phyloP scores from a whole-genome alignment of 1,284 basidiomycete species.

The Marasmius tenuissimus region DNA sequence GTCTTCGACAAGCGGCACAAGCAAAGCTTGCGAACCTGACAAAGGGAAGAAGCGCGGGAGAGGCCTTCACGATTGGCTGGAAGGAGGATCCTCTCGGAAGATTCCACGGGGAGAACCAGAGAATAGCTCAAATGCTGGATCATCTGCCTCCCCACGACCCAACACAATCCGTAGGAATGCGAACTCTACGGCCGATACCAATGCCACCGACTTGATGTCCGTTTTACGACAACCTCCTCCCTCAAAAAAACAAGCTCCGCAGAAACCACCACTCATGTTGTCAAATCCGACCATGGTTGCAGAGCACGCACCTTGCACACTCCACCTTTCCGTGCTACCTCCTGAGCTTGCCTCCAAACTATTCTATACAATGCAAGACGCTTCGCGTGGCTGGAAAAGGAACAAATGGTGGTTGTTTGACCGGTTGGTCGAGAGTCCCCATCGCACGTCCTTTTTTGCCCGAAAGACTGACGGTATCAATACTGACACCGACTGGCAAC shows the following conservation, averaged over 20 bases:
- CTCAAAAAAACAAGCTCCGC: constrained; percentile 35
- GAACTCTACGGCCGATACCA: constrained; percentile 5
- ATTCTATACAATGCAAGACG: constrained; percentile 67
- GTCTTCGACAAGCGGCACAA: constrained; percentile 9
- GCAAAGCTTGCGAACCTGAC: constrained; percentile 38
- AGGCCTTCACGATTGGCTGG: constrained; percentile 8
- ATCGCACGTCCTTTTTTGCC: constrained; percentile 79
- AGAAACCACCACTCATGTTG: constrained; percentile 56
- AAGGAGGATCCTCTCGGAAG: background rate
- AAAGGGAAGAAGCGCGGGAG: constrained; percentile 21
- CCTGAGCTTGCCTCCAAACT: constrained; percentile 69
- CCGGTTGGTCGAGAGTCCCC: constrained; percentile 78
- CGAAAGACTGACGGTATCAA: constrained; percentile 44
- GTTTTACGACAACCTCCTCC: constrained; percentile 54
- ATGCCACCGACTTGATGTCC: constrained; percentile 50
- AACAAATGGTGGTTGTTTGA: constrained; percentile 88
- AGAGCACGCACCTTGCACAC: constrained; percentile 74
- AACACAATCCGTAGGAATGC: background rate
- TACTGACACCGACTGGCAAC: constrained; percentile 51
- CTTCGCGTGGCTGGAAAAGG: constrained; percentile 64
- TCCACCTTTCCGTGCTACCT: constrained; percentile 68
- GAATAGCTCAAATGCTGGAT: background rate
- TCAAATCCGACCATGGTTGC: constrained; percentile 60
- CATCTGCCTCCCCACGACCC: constrained; percentile 3
- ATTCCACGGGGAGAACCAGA: constrained; percentile 4